These are phyloP conservation scores for Arabidopsis hybrid DNA, from an alignment of 441 rosid genomes.

Conservation along the genomic window DNA sequence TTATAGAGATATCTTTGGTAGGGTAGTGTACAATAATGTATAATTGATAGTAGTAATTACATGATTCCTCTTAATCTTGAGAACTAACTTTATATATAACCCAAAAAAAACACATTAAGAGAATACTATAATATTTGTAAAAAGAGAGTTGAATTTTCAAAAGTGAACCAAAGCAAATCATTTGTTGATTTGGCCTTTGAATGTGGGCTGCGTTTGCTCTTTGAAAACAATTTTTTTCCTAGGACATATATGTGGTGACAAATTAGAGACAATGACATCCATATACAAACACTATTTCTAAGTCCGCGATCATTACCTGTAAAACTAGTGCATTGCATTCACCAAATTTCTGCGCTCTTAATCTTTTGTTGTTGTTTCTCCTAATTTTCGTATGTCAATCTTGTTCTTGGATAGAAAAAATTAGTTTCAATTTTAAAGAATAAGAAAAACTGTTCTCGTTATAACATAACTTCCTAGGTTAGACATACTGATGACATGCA, in stretches of 20 bases:
- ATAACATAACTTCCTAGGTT: background rate
- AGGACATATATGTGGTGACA: constrained; percentile 23
- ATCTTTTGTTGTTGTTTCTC: background rate
- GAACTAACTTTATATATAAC: background rate
- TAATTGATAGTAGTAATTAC: background rate
- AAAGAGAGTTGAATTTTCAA: constrained; percentile 38
- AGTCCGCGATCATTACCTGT: constrained; percentile 21
- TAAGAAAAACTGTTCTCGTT: constrained; percentile 3
- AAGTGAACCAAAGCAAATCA: constrained; percentile 40
- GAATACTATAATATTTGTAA: background rate
- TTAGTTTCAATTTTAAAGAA: background rate
- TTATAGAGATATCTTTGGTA: too few species aligned
- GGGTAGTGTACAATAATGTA: background rate
- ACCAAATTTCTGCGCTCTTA: constrained; percentile 1
- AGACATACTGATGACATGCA: background rate
- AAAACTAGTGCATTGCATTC: constrained; percentile 30
- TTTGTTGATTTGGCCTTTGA: constrained; percentile 38
- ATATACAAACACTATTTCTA: constrained; percentile 22
- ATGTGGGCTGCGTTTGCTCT: constrained; percentile 23
- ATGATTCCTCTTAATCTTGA: background rate
- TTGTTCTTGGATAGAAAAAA: background rate
- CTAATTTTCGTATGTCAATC: background rate
- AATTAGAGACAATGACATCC: constrained; percentile 36
- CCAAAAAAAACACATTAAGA: background rate
- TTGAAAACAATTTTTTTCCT: constrained; percentile 4